Evolutionary conservation across 2,329 filamentous ascomycete species (phyloP), one percentile per base, ranked within the genome.

Genomic region (Apiospora sp.): DNA sequence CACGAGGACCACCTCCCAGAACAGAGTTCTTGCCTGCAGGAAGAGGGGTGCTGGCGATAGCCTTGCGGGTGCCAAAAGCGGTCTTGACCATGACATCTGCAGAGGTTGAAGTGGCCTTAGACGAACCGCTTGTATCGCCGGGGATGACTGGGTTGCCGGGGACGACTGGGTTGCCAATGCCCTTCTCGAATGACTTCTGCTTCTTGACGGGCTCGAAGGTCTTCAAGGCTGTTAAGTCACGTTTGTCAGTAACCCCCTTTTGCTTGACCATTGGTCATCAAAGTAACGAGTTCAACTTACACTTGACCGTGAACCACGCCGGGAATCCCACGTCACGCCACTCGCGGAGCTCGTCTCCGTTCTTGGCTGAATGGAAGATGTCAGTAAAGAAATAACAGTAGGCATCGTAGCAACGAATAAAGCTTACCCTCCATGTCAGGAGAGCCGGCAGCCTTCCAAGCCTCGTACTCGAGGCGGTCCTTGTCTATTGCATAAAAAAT

Each of bases 351-450:
- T 64, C 58, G 30, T 41, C 58, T n/a, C 30, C 58, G 22, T 64
- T 22, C 22, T 64, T 64, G 30, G 58, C 58, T 64, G 41, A 34
- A 22, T 64, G 37, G 14, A 10, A 41, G 13, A 3, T 13, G 22
- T 64, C 41, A 64, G 58, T 22, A 48, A n/a, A 19, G 27, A 4
- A n/a, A 41, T n/a, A 22, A 12, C 58, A 64, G 34, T n/a, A 4
- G 7, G 14, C 41, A 6, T 22, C 13, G 34, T 6, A 7, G 58
- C 58, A 41, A 37, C 10, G 41, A 12, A 41, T 13, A 64, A 14
- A 64, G n/a, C 58, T 41, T 64, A 64, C 58, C 58, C 34, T 41
- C 30, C 58, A 64, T 64, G 16, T 64, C 22, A 10, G 58, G 58
- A 22, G 34, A 41, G 30, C 58, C 58, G 19, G 34, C 19, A 13